Base-by-base conservation (phyloP, 768 basidiomycete species). In the Boletus tomentosulus region DNA sequence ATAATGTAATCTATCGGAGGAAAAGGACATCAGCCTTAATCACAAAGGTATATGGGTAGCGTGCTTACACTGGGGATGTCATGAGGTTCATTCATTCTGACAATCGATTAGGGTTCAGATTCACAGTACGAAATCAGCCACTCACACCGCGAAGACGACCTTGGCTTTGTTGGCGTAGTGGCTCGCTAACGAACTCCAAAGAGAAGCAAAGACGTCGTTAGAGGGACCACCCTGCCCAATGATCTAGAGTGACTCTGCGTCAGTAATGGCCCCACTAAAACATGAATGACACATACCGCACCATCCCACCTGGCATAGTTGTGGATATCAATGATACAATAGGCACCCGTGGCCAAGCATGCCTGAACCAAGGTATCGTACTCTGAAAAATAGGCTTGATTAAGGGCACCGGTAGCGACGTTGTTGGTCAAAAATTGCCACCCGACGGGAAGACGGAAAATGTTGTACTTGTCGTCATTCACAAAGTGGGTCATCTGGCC, bases 401-500 rank as follows among this genome's bases (percentile, higher is more conserved):
- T 66, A 27, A 84, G 62, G 6, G 71, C 61, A 3, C 74, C 77
- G 31, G 71, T 73, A 38, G 70, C 58, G 22, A 72, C 64, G 54
- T 70, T 59, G 57, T 72, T 67, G 0, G 72, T 73, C 41, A 81
- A 69, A 63, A 71, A 81, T 59, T 84, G 84, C 82, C 84, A 85
- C 25, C 76, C 78, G 6, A 81, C 77, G 1, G 84, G 82, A 19
- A 84, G 74, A 50, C 84, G 81, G 74, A 84, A 82, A 7, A 74
- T 69, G 51, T 81, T 81, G 71, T 77, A 81, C 3, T 75, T 76
- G 54, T 84, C 80, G 56, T 81, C 68, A 0, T 74, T 63, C 47
- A 77, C 75, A 56, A 85, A 86, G 62, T 86, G 84, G 41, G 73
- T 61, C 80, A 86, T 85, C 62, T 85, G 84, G n/a, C 80, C 78